phyloP scores from a whole-genome alignment of 345 rosid genomes.

The Turritis glabra region DNA sequence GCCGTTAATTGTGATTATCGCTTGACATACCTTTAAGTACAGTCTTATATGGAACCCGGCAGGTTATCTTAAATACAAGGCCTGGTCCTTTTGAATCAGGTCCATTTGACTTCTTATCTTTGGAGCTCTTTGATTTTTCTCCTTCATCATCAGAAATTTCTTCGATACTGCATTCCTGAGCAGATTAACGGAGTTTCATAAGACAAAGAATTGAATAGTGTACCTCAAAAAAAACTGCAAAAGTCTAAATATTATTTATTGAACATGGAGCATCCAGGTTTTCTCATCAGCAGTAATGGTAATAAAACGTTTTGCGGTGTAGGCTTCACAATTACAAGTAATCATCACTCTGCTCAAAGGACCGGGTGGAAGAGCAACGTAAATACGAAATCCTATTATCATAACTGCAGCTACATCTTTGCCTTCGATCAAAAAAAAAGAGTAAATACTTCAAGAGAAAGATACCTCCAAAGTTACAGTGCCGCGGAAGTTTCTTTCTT shows the following conservation, averaged over 20 bases:
- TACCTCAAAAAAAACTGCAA: neutral
- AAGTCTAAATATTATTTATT: neutral
- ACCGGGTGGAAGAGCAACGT: neutral
- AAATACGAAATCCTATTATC: neutral
- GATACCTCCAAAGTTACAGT: constrained; percentile 80
- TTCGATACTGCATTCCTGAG: constrained; percentile 87
- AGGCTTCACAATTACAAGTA: neutral
- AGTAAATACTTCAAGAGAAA: neutral
- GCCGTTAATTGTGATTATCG: neutral
- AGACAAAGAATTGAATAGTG: neutral
- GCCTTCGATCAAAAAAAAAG: neutral
- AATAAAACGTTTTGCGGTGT: neutral
- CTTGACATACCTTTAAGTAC: constrained; percentile 62
- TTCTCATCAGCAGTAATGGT: constrained; percentile 2
- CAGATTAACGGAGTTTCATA: constrained; percentile 8
- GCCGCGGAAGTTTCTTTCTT: constrained; percentile 90
- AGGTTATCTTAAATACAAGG: constrained; percentile 83
- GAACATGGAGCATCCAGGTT: neutral
- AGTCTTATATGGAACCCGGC: constrained; percentile 92
- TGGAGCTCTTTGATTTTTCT: constrained; percentile 63
- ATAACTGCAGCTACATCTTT: neutral
- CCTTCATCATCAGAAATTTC: constrained; percentile 84
- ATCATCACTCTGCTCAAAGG: neutral
- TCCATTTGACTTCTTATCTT: constrained; percentile 89
- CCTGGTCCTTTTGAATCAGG: constrained; percentile 64